Evolutionary conservation across 805 yeast species (phyloP).

Genomic region (Ogataea philodendri): DNA sequence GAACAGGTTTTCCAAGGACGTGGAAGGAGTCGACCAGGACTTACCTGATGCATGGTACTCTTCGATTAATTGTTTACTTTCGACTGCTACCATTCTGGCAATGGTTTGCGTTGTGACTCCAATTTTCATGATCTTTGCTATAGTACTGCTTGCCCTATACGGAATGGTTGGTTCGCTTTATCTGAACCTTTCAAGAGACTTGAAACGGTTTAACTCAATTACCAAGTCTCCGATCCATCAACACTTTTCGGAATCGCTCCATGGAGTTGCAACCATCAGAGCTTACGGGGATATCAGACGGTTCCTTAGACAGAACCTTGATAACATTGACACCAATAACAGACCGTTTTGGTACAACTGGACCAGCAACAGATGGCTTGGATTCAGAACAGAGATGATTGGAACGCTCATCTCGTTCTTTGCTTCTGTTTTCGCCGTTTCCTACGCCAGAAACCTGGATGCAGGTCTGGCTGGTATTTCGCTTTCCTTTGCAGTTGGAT

Average conservation of each 20-base stretch:
- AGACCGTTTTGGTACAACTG: slow-evolving; percentile 92
- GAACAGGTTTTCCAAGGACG: slow-evolving; percentile 94
- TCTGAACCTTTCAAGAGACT: slow-evolving; percentile 80
- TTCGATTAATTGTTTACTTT: slow-evolving; percentile 60
- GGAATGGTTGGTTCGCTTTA: slow-evolving; percentile 73
- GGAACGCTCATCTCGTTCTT: slow-evolving; percentile 81
- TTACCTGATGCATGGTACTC: slow-evolving; percentile 76
- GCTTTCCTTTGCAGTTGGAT: slow-evolving; percentile 83
- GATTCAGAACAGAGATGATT: slow-evolving; percentile 77
- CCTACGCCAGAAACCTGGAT: slow-evolving; percentile 64
- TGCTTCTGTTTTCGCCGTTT: slow-evolving; percentile 75
- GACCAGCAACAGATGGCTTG: slow-evolving; percentile 94
- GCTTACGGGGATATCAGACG: slow-evolving; percentile 92
- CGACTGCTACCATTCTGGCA: slow-evolving; percentile 65
- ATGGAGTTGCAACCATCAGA: slow-evolving; percentile 90
- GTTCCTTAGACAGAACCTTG: slow-evolving; percentile 77
- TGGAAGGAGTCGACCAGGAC: slow-evolving; percentile 93
- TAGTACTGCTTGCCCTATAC: slow-evolving; percentile 60
- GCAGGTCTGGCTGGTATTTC: slow-evolving; percentile 97
- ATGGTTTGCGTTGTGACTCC: slow-evolving; percentile 84
- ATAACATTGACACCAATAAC: slow-evolving; percentile 78
- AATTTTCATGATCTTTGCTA: slow-evolving; percentile 71
- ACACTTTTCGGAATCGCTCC: slow-evolving; percentile 90
- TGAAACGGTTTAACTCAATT: slow-evolving; percentile 85
- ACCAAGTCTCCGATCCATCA: slow-evolving; percentile 95